phyloP scores from a whole-genome alignment of 2,329 filamentous ascomycete species.

The Ophiostoma sp. region DNA sequence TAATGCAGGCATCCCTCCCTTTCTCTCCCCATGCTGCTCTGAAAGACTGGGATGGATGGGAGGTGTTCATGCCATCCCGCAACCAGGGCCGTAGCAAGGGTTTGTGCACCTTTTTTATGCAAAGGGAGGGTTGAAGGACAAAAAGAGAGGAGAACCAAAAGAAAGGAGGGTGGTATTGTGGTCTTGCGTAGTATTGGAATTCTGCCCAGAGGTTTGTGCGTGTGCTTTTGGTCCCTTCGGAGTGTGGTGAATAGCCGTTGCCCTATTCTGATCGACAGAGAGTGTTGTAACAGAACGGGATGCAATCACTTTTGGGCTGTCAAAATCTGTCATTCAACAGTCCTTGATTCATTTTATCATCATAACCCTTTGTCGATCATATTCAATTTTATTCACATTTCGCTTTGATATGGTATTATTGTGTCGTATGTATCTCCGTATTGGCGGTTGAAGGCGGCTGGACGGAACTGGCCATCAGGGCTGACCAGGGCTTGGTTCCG shows the following conservation, averaged over 20 bases:
- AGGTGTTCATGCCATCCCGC: conserved; percentile 11
- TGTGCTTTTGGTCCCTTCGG: neutral
- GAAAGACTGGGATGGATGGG: neutral
- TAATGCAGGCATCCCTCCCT: neutral
- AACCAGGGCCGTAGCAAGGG: neutral
- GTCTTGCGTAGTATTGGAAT: neutral
- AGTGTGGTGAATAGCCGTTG: neutral
- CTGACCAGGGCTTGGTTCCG: neutral
- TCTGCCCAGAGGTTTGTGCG: neutral
- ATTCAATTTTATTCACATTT: neutral
- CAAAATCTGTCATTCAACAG: neutral
- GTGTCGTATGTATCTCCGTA: neutral
- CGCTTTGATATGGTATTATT: neutral
- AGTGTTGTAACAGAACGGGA: neutral
- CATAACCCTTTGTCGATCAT: neutral
- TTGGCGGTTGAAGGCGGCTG: neutral
- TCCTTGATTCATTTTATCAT: neutral
- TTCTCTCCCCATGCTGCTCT: neutral
- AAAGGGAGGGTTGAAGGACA: neutral
- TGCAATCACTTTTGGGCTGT: neutral
- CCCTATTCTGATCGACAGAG: conserved; percentile 4
- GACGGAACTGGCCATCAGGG: neutral
- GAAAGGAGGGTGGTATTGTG: neutral
- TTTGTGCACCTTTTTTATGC: neutral
- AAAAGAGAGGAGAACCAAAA: neutral